Percentiles rank a stretch among this genome's conserved stretches.
phyloP scores from a whole-genome alignment of 2,329 filamentous ascomycete species.

The Sclerotinia glacialis region DNA sequence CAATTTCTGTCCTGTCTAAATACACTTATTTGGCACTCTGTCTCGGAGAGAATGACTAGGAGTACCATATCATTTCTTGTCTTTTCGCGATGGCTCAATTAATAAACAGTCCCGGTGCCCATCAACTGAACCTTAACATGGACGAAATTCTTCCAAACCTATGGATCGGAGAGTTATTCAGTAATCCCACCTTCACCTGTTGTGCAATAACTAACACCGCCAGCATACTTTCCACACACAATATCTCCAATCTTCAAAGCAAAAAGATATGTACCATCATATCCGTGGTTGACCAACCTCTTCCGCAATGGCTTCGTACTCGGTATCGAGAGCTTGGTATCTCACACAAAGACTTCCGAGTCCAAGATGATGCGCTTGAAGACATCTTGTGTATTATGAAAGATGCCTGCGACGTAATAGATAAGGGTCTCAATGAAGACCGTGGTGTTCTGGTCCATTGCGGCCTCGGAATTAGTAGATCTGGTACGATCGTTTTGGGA shows the following conservation, averaged over 20 bases:
- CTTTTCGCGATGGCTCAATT: neutral
- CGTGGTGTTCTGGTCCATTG: neutral
- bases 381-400: neutral
- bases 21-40: accelerated
- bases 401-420: neutral
- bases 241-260: neutral
- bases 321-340: neutral
- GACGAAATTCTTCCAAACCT: neutral
- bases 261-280: slow-evolving; percentile 4
- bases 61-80: neutral
- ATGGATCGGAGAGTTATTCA: slow-evolving; percentile 9
- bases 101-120: neutral
- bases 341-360: neutral
- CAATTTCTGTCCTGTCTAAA: neutral
- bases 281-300: neutral
- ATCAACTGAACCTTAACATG: neutral
- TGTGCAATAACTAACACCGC: neutral
- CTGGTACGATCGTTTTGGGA: neutral
- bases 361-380: slow-evolving; percentile 5
- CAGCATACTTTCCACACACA: neutral
- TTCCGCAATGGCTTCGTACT: slow-evolving; percentile 1
- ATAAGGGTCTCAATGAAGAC: neutral
- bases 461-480: slow-evolving; percentile 8
- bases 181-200: neutral
- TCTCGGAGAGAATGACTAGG: neutral